A percentile compares a stretch with the other conserved stretches of the same genome.
Conservation (phyloP, 495 filamentous ascomycete genomes). For the Aspergillus hancockii region DNA sequence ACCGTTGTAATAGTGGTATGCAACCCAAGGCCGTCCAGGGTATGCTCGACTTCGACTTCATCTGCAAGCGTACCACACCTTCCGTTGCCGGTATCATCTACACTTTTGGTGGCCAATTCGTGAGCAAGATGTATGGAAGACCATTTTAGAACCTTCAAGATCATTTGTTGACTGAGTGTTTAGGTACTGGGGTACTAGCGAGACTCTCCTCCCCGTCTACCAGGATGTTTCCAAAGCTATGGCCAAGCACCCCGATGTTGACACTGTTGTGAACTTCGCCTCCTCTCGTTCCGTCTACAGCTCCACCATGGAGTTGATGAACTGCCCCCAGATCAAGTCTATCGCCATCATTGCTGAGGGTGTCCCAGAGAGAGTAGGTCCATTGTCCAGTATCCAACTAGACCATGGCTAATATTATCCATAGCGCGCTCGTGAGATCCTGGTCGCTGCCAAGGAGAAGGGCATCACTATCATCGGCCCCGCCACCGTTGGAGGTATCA, state of each 20-base stretch:
- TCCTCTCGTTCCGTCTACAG: constrained; percentile 97
- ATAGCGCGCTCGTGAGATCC: constrained; percentile 93
- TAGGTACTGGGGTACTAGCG: constrained; percentile 98
- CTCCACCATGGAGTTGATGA: constrained; percentile 98
- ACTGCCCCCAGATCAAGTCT: constrained; percentile 92
- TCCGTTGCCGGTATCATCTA: constrained; percentile 99
- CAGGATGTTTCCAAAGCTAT: constrained; percentile 92
- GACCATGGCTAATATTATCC: constrained; percentile 22
- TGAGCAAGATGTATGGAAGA: constrained; percentile 87
- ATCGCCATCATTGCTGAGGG: constrained; percentile 99
- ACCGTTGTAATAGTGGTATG: constrained; percentile 64
- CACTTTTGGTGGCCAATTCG: constrained; percentile 99
- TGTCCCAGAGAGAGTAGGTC: constrained; percentile 91
- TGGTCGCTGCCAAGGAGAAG: constrained; percentile 94
- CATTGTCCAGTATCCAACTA: neutral
- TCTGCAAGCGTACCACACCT: constrained; percentile 96
- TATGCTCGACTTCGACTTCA: constrained; percentile 99
- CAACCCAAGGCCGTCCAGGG: constrained; percentile 98
- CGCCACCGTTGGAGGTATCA: constrained; percentile 98
- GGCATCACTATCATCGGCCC: constrained; percentile 98
- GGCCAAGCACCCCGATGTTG: constrained; percentile 95
- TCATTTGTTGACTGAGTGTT: constrained; percentile 1
- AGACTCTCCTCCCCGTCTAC: constrained; percentile 98
- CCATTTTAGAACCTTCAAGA: neutral
- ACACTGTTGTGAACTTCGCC: constrained; percentile 98